phyloP scores from a whole-genome alignment of 768 basidiomycete species.

The Panus rudis region DNA sequence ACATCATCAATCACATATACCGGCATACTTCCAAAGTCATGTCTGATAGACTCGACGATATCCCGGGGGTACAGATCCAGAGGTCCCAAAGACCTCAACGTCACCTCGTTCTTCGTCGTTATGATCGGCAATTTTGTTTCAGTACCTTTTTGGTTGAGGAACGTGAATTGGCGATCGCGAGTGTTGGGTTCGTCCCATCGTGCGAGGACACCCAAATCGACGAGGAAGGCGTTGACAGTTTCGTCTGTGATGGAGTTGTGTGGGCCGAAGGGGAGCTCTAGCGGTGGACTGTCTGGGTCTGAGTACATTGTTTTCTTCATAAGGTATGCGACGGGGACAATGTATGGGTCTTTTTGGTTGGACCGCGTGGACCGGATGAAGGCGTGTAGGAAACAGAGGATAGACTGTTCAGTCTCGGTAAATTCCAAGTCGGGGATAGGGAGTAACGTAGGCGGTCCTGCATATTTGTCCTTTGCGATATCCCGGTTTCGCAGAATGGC shows the following conservation, averaged over 20 bases:
- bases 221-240: conserved; percentile 42
- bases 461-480: conserved; percentile 23
- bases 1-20: conserved; percentile 87
- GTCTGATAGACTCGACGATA: conserved; percentile 61
- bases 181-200: conserved; percentile 66
- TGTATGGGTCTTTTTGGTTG: conserved; percentile 60
- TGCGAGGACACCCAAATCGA: conserved; percentile 66
- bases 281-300: too few species aligned
- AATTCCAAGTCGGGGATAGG: conserved; percentile 32
- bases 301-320: too few species aligned
- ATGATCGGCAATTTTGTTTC: background rate
- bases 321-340: too few species aligned
- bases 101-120: background rate
- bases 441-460: conserved; percentile 25
- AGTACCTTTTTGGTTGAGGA: background rate
- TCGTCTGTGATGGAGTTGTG: conserved; percentile 30
- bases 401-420: conserved; percentile 44
- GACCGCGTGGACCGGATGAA: conserved; percentile 41
- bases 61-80: conserved; percentile 63
- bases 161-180: background rate
- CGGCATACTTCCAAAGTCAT: conserved; percentile 76
- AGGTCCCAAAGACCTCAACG: conserved; percentile 37
- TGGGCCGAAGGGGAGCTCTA: too few species aligned
- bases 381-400: conserved; percentile 52
- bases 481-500: conserved; percentile 34